phyloP scores from a whole-genome alignment of 495 filamentous ascomycete genomes.

The Tuber borchii region DNA sequence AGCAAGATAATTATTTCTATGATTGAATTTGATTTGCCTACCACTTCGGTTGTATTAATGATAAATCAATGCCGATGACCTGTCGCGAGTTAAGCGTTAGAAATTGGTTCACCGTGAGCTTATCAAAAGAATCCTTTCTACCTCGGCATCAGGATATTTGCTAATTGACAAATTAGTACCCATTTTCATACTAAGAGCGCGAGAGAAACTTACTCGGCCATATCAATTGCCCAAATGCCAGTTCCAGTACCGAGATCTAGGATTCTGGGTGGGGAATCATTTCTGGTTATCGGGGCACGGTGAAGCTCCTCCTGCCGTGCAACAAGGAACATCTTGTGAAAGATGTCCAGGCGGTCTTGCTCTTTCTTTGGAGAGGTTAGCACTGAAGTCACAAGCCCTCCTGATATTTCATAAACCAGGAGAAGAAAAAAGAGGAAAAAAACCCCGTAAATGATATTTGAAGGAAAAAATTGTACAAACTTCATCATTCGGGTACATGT shows the following conservation, averaged over 20 bases:
- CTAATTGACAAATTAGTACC: constrained; percentile 40
- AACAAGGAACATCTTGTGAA: constrained; percentile 66
- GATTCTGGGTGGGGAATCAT: constrained; percentile 49
- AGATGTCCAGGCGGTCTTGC: constrained; percentile 68
- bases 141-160: constrained; percentile 55
- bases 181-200: background rate
- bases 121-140: constrained; percentile 5
- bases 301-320: constrained; percentile 57
- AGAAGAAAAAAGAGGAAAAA: too few relatives aligned
- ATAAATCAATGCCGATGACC: constrained; percentile 71
- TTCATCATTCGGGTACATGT: constrained; percentile 60
- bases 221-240: constrained; percentile 85
- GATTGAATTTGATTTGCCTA: constrained; percentile 42
- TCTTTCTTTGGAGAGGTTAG: constrained; percentile 46
- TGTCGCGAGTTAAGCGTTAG: constrained; percentile 33
- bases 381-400: constrained; percentile 5
- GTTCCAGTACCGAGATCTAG: constrained; percentile 84
- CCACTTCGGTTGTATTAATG: constrained; percentile 71
- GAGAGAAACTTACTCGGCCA: constrained; percentile 61
- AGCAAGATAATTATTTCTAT: background rate
- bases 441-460: background rate
- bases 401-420: background rate
- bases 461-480: constrained; percentile 39
- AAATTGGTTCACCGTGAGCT: background rate
- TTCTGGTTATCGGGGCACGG: constrained; percentile 51